Evolutionary conservation across 352 stramenopile species (phyloP), one percentile per base, ranked within the genome.

Genomic region (Globisporangium ultimum): DNA sequence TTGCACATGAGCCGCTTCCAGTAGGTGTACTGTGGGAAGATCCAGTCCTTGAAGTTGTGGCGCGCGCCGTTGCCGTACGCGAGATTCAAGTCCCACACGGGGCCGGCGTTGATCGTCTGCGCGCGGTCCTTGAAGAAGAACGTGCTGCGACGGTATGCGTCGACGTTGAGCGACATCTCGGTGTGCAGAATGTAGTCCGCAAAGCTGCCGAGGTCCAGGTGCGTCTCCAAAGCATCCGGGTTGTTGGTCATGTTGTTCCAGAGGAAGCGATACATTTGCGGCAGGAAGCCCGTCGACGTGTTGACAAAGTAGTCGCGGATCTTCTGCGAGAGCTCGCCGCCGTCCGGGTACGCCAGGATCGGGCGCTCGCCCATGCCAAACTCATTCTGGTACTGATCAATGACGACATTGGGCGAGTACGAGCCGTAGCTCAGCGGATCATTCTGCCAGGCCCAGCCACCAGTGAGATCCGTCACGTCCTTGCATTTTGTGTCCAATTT

Each of bases 1-100:
- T 91, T 80, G 67, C 82, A 91, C 70, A 88, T 76, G 20, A 92
- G 63, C 2, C 83, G 83, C 67, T 89, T 92, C 83, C 83, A 92
- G 66, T 78, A 88, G 22, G 78, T 87, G 66, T 89, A 89, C 68
- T 86, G 78, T 15, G 66, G 73, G 62, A 75, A 92, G 63, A 89
- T 86, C 83, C 80, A 93, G 53, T 84, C 69, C 43, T 80, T 61
- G 48, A 80, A 84, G 55, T 81, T 54, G 10, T 61, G 72, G 15
- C 78, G 72, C 7, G 80, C 76, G 11, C 83, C 83, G 43, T 84
- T 87, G 50, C 83, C 83, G 61, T 89, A 93, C 3, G 79, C 83
- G n/a, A 93, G 38, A 56, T 93, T 91, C 11, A 93, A 55, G 43
- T 93, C 83, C 83, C 83, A 93, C 3, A 93, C 80, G 0, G 83